These are phyloP conservation scores for Picocystis sp. DNA, from an alignment of 163 green algal species.

Conservation along the genomic window DNA sequence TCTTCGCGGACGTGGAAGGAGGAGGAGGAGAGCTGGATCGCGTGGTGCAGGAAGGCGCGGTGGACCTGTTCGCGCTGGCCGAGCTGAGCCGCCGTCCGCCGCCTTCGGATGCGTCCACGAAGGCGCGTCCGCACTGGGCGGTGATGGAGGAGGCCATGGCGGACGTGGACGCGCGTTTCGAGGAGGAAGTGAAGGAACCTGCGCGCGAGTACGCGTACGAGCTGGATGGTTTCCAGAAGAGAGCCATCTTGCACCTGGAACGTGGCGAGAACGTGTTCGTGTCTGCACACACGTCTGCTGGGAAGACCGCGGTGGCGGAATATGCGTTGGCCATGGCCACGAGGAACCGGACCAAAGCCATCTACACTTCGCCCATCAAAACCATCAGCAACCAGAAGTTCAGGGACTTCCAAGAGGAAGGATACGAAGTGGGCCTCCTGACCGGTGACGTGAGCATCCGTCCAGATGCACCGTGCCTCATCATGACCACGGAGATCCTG, in stretches of 20 bases:
- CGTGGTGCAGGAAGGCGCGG: no score
- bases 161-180: no score
- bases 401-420: constrained; percentile 45
- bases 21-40: no score
- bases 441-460: constrained; percentile 81
- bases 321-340: constrained; percentile 74
- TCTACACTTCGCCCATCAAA: constrained; percentile 89
- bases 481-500: constrained; percentile 94
- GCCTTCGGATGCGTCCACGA: no score
- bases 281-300: constrained; percentile 56
- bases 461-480: constrained; percentile 57
- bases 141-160: no score
- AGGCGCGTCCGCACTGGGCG: no score
- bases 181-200: no score
- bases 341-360: constrained; percentile 47
- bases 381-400: constrained; percentile 94
- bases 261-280: constrained; percentile 45
- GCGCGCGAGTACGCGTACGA: constrained; percentile 60
- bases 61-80: no score
- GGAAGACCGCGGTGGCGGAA: constrained; percentile 81
- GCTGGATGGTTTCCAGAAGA: constrained; percentile 78
- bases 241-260: constrained; percentile 42
- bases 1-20: no score
- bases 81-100: no score
- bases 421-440: constrained; percentile 56